Percentiles rank a stretch among this genome's conserved stretches.
phyloP scores from a whole-genome alignment of 2,329 filamentous ascomycete species.

The Cercospora berteroae region DNA sequence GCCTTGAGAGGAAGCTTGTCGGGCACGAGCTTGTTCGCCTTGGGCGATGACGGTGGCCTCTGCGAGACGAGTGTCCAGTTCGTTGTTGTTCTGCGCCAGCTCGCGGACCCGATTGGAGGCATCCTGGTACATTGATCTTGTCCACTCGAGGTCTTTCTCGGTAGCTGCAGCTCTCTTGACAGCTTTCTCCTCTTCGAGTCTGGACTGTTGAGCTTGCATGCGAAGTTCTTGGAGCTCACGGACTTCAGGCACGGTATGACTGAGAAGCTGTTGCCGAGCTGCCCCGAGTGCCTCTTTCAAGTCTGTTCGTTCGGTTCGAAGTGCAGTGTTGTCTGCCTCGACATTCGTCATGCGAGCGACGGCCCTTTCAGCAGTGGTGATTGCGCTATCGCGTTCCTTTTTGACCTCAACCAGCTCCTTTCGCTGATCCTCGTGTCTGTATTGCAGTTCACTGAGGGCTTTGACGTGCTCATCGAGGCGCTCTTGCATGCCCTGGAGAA shows the following conservation, averaged over 20 bases:
- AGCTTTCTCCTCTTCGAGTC: conserved; percentile 31
- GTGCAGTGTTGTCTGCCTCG: conserved; percentile 21
- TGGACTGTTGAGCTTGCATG: conserved; percentile 22
- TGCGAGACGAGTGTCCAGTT: conserved; percentile 43
- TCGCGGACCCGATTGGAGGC: conserved; percentile 51
- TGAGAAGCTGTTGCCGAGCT: conserved; percentile 29
- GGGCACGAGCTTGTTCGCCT: conserved; percentile 31
- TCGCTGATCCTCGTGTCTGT: conserved; percentile 36
- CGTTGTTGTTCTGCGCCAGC: conserved; percentile 49
- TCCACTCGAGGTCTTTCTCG: conserved; percentile 56
- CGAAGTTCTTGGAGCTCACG: conserved; percentile 35
- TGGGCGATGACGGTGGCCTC: conserved; percentile 29
- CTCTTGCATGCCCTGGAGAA: conserved; percentile 27
- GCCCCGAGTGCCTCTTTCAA: conserved; percentile 35
- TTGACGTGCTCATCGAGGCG: conserved; percentile 32
- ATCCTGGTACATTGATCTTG: conserved; percentile 59
- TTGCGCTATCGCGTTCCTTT: conserved; percentile 31
- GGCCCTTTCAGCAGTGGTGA: conserved; percentile 27
- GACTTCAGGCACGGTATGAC: conserved; percentile 36
- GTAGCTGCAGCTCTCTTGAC: conserved; percentile 35
- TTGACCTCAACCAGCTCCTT: conserved; percentile 28
- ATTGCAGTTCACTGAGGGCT: conserved; percentile 36
- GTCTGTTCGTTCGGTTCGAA: conserved; percentile 31
- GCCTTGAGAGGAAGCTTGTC: conserved; percentile 28
- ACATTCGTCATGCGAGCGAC: conserved; percentile 25